Conservation (phyloP, 1,139 yeast genomes). For the Blastobotrys raffinosifermentans region DNA sequence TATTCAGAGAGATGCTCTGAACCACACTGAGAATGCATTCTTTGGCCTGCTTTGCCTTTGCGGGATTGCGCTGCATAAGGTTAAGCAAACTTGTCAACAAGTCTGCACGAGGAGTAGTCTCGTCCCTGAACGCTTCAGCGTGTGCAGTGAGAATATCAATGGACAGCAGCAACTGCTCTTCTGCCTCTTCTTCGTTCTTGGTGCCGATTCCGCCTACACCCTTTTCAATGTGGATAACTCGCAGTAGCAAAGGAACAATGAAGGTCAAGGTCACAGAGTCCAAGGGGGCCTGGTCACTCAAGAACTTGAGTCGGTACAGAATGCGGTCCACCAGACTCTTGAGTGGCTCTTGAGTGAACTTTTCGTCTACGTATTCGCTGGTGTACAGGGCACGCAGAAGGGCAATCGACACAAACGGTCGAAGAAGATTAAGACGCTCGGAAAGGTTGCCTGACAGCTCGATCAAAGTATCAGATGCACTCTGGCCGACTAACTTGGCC, state of each 20-base stretch:
- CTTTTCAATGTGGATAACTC: conserved; percentile 34
- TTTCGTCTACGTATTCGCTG: conserved; percentile 30
- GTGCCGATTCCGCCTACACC: conserved; percentile 43
- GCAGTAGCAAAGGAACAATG: conserved; percentile 63
- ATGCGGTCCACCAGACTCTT: conserved; percentile 55
- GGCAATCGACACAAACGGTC: conserved; percentile 59
- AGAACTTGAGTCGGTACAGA: conserved; percentile 67
- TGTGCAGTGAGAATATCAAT: conserved; percentile 73
- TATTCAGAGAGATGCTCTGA: conserved; percentile 63
- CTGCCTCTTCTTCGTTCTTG: conserved; percentile 71
- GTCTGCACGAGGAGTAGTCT: conserved; percentile 60
- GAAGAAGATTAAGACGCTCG: conserved; percentile 46
- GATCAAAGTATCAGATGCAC: conserved; percentile 27
- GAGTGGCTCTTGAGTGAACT: conserved; percentile 46
- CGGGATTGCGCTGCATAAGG: conserved; percentile 58
- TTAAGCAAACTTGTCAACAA: conserved; percentile 58
- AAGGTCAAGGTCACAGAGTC: conserved; percentile 67
- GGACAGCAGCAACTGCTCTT: conserved; percentile 75
- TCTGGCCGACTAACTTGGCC: conserved; percentile 29
- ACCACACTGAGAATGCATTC: conserved; percentile 75
- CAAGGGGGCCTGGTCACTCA: conserved; percentile 67
- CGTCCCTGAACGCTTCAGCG: conserved; percentile 65
- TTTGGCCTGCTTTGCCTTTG: conserved; percentile 74
- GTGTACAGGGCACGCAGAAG: conserved; percentile 44
- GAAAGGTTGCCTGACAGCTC: conserved; percentile 32